Evolutionary conservation across 1,284 basidiomycete genomes (phyloP), one percentile per base, ranked within the genome.

Genomic region (Gymnopus androsaceus): DNA sequence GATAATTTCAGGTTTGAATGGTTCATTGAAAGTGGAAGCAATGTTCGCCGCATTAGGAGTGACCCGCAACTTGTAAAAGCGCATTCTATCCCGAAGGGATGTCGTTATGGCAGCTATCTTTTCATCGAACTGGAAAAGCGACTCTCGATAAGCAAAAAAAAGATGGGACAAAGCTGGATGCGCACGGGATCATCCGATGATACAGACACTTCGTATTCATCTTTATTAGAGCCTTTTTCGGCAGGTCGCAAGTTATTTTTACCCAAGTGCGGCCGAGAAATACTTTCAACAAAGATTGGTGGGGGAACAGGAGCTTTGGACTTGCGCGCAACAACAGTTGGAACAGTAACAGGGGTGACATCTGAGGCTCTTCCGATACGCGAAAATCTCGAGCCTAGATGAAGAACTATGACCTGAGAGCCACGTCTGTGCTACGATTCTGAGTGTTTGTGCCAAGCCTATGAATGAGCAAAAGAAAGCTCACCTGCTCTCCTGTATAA

Each of bases 331-430:
- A 96, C 85, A 25, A 93, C 88, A 67, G 84, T 87, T 2, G 91
- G 88, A 17, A 96, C 73, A 8, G 82, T 70, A 23, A 87, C 67
- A 9, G 94, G 95, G 33, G 80, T 85, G 27, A 92, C 84, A 66
- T 98, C 95, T n/a, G 88, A 91, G 0, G 95, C 94, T 64, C 85
- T 84, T 25, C 97, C 97, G 46, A 99, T 85, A 27, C 94, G 87
- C 33, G 98, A 75, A 65, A 79, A 88, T 27, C 92, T 82, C 2
- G 95, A 95, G 23, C 97, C 97, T 2, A 93, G 94, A 66, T 99
- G 97, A 55, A 99, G 91, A 36, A 99, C 89, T 56, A 99, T 74
- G 47, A 88, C 83, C 56, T 88, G 85, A 2, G 87, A 85, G 36
- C 89, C 89, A 46, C 88, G 83, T 66, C 87, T 82, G 52, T 68